Evolutionary conservation across 306 rosid genomes (phyloP).

Genomic region (Rubus parviflorus): DNA sequence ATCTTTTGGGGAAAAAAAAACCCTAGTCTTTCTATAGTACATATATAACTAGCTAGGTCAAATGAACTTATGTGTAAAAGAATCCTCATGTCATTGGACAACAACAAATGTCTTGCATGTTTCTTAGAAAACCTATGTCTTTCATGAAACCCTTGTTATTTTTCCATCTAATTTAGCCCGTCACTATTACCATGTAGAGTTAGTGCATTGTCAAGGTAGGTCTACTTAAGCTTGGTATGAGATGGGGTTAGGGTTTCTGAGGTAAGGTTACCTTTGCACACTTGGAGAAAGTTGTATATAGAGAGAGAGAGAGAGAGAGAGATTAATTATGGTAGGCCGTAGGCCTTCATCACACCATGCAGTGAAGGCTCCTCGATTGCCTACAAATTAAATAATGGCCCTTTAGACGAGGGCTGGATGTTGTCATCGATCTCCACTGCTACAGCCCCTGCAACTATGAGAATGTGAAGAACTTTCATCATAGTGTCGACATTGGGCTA

Average conservation of each 20-base stretch:
- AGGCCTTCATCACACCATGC: not conserved
- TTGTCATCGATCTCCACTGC: conserved; percentile 15
- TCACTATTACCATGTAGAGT: not conserved
- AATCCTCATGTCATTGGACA: too few relatives aligned
- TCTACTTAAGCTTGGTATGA: too few relatives aligned
- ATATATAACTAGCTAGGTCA: too few relatives aligned
- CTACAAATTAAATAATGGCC: not conserved
- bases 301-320: too few relatives aligned
- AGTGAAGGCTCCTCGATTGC: not conserved
- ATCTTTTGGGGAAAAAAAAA: too few relatives aligned
- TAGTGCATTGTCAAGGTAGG: not conserved
- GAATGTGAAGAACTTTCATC: conserved; percentile 28
- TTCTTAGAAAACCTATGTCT: too few relatives aligned
- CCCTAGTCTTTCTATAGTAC: too few relatives aligned
- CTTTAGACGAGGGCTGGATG: not conserved
- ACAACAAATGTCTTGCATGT: too few relatives aligned
- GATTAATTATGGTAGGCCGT: too few relatives aligned
- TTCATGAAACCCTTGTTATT: not conserved
- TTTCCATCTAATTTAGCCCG: not conserved
- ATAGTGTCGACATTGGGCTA: conserved; percentile 72
- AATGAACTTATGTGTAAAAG: too few relatives aligned
- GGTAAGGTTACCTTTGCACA: not conserved
- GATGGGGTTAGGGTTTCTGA: not conserved
- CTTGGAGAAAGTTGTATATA: not conserved
- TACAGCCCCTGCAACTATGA: not conserved